Evolutionary conservation across 1,139 yeast genomes (phyloP).

Genomic region (Kazachstania sp.): DNA sequence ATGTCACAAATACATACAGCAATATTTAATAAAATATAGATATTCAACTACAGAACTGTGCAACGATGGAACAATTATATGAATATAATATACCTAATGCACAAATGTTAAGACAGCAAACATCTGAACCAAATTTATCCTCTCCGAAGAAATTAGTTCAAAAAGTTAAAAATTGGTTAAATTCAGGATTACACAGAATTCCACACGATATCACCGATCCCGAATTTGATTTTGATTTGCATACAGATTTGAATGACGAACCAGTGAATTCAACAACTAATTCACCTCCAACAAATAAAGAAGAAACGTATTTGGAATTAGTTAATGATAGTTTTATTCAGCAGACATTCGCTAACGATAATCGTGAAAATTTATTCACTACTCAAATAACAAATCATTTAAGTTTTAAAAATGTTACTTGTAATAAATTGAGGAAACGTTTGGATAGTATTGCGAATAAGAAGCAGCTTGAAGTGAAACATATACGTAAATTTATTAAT

Average conservation of each 20-base stretch:
- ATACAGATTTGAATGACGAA: background rate
- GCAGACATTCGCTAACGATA: background rate
- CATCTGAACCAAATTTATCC: background rate
- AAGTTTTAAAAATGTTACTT: constrained; percentile 8
- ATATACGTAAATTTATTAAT: constrained; percentile 17
- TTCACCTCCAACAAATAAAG: too few species aligned
- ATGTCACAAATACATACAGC: background rate
- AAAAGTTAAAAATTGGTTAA: constrained; percentile 1
- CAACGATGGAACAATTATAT: background rate
- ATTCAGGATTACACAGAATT: background rate
- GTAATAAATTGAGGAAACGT: constrained; percentile 18
- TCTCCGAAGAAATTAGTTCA: background rate
- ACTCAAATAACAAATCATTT: background rate
- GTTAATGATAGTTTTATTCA: background rate
- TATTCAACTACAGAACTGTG: too few species aligned
- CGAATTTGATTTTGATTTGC: background rate
- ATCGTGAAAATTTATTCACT: background rate
- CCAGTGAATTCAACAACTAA: background rate
- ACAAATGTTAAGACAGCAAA: background rate
- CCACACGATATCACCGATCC: background rate
- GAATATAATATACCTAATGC: background rate
- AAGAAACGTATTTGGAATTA: background rate
- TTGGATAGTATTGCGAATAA: constrained; percentile 16
- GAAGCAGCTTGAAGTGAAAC: constrained; percentile 17
- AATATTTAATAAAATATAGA: too few species aligned